phyloP scores from a whole-genome alignment of 1,284 basidiomycete genomes.

The Clitocybe nebularis region DNA sequence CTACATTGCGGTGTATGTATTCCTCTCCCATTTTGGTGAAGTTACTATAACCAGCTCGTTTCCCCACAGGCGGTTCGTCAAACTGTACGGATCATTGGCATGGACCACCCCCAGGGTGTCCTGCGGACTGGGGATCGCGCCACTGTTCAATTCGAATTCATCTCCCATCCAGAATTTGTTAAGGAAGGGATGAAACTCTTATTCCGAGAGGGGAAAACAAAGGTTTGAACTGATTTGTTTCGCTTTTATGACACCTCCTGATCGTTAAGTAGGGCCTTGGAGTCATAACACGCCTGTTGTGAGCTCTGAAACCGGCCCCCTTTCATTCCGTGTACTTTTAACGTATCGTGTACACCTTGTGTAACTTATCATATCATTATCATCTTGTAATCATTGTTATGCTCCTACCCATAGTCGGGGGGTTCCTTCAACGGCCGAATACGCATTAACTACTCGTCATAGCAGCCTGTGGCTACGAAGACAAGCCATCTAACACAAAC shows the following conservation, averaged over 20 bases:
- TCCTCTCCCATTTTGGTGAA: slow-evolving; percentile 6
- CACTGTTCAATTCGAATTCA: slow-evolving; percentile 88
- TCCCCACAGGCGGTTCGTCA: slow-evolving; percentile 73
- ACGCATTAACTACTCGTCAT: not conserved
- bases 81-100: slow-evolving; percentile 85
- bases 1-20: slow-evolving; percentile 73
- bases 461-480: not conserved
- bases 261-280: slow-evolving; percentile 34
- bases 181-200: slow-evolving; percentile 90
- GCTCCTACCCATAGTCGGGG: too few relatives aligned
- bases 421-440: too few relatives aligned
- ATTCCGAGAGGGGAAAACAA: slow-evolving; percentile 91
- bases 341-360: too few relatives aligned
- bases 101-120: slow-evolving; percentile 85
- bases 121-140: slow-evolving; percentile 89
- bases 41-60: slow-evolving; percentile 4
- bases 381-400: not conserved
- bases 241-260: slow-evolving; percentile 2
- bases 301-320: not conserved
- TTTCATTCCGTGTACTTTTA: not conserved
- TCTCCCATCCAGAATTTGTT: slow-evolving; percentile 85
- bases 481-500: slow-evolving; percentile 37
- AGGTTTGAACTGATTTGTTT: slow-evolving; percentile 42
- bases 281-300: slow-evolving; percentile 39
- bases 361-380: not conserved